These are phyloP conservation scores for Botryotinia convoluta DNA, from an alignment of 2,329 filamentous ascomycete genomes.

Conservation along the genomic window DNA sequence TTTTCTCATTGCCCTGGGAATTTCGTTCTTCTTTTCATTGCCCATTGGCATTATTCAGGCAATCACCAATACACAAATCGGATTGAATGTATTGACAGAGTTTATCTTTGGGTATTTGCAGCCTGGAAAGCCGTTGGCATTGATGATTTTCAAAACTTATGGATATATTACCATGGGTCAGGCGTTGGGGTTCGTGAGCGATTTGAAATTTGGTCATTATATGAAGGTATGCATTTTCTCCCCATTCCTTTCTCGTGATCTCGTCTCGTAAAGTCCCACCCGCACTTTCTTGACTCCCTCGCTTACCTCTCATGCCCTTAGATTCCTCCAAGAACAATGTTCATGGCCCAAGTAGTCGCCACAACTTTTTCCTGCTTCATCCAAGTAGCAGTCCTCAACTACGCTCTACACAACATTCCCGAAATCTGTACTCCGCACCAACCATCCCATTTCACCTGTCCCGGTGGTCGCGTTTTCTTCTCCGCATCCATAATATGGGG, in stretches of 20 bases:
- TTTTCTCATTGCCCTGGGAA: slow-evolving; percentile 62
- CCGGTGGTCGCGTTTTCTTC: slow-evolving; percentile 55
- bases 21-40: slow-evolving; percentile 61
- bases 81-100: slow-evolving; percentile 69
- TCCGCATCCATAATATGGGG: slow-evolving; percentile 74
- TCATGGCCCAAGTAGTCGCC: slow-evolving; percentile 56
- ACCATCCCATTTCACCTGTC: slow-evolving; percentile 56
- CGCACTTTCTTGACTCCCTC: neutral
- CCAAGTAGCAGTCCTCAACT: slow-evolving; percentile 62
- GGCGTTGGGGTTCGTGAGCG: slow-evolving; percentile 46
- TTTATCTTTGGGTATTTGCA: slow-evolving; percentile 72
- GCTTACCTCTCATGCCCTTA: slow-evolving; percentile 21
- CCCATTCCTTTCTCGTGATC: neutral
- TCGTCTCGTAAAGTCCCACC: no score
- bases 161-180: slow-evolving; percentile 67
- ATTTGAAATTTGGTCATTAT: slow-evolving; percentile 52
- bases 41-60: slow-evolving; percentile 70
- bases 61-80: slow-evolving; percentile 66
- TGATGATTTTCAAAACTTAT: slow-evolving; percentile 79
- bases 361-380: slow-evolving; percentile 59
- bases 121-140: slow-evolving; percentile 65
- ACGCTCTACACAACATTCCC: slow-evolving; percentile 59
- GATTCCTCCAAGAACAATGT: slow-evolving; percentile 31
- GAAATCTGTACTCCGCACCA: slow-evolving; percentile 57
- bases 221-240: slow-evolving; percentile 43